Evolutionary conservation across 1,284 basidiomycete species (phyloP).

Genomic region (Fistulina hepatica): DNA sequence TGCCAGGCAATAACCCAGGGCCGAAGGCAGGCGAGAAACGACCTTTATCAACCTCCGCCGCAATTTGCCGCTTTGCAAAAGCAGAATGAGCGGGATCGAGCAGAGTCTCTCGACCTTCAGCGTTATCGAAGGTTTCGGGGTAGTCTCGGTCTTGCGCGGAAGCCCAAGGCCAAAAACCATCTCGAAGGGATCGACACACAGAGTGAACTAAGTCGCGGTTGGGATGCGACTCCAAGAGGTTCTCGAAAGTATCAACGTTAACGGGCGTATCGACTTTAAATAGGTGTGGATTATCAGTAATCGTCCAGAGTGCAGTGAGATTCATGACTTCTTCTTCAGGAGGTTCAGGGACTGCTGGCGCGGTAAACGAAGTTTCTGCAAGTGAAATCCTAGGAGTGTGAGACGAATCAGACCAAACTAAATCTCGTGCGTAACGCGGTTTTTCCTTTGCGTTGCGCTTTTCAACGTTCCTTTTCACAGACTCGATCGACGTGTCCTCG

Average conservation of each 20-base stretch:
- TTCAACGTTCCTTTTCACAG: too few relatives aligned
- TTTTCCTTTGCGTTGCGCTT: background rate
- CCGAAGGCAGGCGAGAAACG: conserved; percentile 31
- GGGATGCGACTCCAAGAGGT: conserved; percentile 23
- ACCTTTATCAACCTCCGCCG: conserved; percentile 22
- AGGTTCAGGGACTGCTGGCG: conserved; percentile 13
- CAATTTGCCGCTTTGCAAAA: conserved; percentile 23
- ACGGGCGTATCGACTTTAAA: conserved; percentile 28
- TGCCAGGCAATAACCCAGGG: conserved; percentile 30
- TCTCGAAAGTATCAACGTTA: conserved; percentile 22
- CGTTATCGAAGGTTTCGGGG: too few relatives aligned
- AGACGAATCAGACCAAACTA: conserved; percentile 12
- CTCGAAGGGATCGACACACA: conserved; percentile 20
- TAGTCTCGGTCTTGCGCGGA: conserved; percentile 13
- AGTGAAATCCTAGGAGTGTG: too few relatives aligned
- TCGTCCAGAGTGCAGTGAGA: conserved; percentile 12
- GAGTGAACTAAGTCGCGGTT: conserved; percentile 27
- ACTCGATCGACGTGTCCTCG: too few relatives aligned
- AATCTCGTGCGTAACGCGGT: conserved; percentile 13
- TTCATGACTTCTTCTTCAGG: conserved; percentile 13
- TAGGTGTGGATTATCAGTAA: conserved; percentile 18
- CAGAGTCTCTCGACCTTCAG: too few relatives aligned
- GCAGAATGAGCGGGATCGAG: conserved; percentile 19
- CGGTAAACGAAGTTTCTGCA: conserved; percentile 18
- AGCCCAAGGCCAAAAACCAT: conserved; percentile 35